Evolutionary conservation across 1,284 basidiomycete genomes (phyloP).

Genomic region (Coriolopsis trogii): DNA sequence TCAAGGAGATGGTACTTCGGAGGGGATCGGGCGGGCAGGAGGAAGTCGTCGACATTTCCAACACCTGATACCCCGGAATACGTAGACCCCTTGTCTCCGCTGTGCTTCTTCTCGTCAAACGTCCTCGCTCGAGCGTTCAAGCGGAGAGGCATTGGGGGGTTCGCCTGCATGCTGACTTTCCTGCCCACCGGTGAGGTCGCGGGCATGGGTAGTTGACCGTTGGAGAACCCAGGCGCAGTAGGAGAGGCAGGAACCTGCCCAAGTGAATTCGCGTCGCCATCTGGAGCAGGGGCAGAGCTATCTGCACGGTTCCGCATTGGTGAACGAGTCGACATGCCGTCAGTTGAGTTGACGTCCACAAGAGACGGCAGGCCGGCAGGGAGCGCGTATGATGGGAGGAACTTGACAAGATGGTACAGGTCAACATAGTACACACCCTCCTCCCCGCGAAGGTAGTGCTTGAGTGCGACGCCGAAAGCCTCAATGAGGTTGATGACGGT

Average conservation of each 20-base stretch:
- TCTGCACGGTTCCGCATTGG: slow-evolving; percentile 10
- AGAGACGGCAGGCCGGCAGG: slow-evolving; percentile 55
- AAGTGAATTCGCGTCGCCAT: slow-evolving; percentile 1
- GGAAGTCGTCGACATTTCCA: slow-evolving; percentile 40
- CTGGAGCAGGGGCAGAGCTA: slow-evolving; percentile 5
- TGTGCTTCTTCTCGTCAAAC: slow-evolving; percentile 16
- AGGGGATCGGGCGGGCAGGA: slow-evolving; percentile 61
- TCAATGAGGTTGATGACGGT: slow-evolving; percentile 61
- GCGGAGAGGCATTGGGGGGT: slow-evolving; percentile 12
- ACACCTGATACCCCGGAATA: slow-evolving; percentile 18
- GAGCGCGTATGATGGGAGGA: slow-evolving; percentile 65
- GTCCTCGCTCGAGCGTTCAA: slow-evolving; percentile 12
- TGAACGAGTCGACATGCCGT: slow-evolving; percentile 19
- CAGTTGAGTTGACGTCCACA: slow-evolving; percentile 35
- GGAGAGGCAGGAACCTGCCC: slow-evolving; percentile 10
- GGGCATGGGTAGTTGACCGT: slow-evolving; percentile 38
- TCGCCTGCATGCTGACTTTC: slow-evolving; percentile 19
- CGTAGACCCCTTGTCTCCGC: slow-evolving; percentile 21
- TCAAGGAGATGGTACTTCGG: slow-evolving; percentile 68
- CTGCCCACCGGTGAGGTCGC: slow-evolving; percentile 27
- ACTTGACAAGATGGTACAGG: slow-evolving; percentile 67
- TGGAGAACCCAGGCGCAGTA: neutral
- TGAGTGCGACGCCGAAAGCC: slow-evolving; percentile 53
- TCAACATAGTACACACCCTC: slow-evolving; percentile 58
- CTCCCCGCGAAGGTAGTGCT: slow-evolving; percentile 64